Evolutionary conservation across 257 asterid genomes (phyloP).

Genomic region (Osmanthus fragrans): DNA sequence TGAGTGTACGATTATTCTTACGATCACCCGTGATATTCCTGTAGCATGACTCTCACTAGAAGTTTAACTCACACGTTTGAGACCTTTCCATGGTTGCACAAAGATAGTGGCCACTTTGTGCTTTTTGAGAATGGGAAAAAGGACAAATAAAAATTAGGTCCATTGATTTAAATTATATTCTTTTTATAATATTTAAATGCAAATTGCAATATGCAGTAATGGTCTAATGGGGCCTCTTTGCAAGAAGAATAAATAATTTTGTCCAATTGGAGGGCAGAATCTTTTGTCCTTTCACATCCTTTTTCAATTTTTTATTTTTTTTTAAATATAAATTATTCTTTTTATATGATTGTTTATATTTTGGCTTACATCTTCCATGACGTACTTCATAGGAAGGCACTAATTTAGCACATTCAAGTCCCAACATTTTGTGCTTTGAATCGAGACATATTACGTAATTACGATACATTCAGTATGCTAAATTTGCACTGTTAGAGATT

Average conservation of each 20-base stretch:
- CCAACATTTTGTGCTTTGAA: too few species aligned
- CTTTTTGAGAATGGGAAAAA: slow-evolving; percentile 8
- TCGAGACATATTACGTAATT: too few species aligned
- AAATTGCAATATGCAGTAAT: neutral
- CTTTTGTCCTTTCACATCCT: neutral
- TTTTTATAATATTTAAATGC: neutral
- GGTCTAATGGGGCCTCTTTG: neutral
- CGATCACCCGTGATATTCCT: too few species aligned
- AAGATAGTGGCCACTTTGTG: neutral
- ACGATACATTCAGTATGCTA: too few species aligned
- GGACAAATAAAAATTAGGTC: neutral
- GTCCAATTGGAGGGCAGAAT: neutral
- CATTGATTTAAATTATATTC: neutral
- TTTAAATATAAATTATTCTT: too few species aligned
- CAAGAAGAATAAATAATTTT: neutral
- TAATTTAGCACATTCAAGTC: too few species aligned
- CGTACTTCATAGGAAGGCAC: too few species aligned
- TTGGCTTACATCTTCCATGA: neutral
- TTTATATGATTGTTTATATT: too few species aligned
- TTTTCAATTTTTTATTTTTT: neutral
- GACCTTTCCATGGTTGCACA: neutral
- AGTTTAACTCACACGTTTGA: neutral
- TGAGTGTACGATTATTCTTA: too few species aligned
- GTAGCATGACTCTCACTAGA: too few species aligned
- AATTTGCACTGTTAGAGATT: too few species aligned